Evolutionary conservation across 768 basidiomycete genomes (phyloP), one percentile per base, ranked within the genome.

Genomic region (Dioszegia hungarica): DNA sequence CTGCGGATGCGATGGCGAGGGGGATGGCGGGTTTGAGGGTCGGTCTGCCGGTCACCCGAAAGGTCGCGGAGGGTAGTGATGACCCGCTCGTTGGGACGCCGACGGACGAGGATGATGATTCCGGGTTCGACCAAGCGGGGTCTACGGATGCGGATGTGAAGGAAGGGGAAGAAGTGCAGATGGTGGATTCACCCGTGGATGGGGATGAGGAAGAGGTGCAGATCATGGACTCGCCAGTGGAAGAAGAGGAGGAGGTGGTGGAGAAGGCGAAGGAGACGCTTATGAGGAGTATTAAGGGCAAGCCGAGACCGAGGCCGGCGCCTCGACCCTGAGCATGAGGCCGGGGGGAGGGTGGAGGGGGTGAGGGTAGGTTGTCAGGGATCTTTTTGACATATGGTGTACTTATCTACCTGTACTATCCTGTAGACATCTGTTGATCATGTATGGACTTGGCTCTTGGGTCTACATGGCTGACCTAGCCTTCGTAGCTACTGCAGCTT

Each of bases 171-270:
- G 20, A 27, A 5, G 44, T n/a, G n/a, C n/a, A n/a, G n/a, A n/a
- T n/a, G n/a, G n/a, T 47, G 15, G 45, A 47, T 11, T 47, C 45
- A 14, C 45, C 45, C 19, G 47, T n/a, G 31, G 36, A 54, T 0
- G 47, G 43, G 15, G 54, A 55, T 31, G 55, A 40, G 34, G 38
- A 46, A 14, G 44, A 54, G 10, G 48, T 61, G 17, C 20, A 38
- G 31, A 53, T 57, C 41, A 31, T 61, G 15, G 55, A 61, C 19
- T 56, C 54, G 17, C 59, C 59, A 20, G 29, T 28, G 3, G 51
- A 41, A 12, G 45, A 54, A 2, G 33, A 38, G 10, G 52, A 54
- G 15, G 51, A 36, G 25, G 39, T 51, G 2, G 52, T 33, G 5
- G 39, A 19, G 20, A 37, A 34, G 28, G 50, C 39, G 3, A 25